Base-by-base conservation (phyloP, 163 green algal species). In the Scenedesmus sp. region DNA sequence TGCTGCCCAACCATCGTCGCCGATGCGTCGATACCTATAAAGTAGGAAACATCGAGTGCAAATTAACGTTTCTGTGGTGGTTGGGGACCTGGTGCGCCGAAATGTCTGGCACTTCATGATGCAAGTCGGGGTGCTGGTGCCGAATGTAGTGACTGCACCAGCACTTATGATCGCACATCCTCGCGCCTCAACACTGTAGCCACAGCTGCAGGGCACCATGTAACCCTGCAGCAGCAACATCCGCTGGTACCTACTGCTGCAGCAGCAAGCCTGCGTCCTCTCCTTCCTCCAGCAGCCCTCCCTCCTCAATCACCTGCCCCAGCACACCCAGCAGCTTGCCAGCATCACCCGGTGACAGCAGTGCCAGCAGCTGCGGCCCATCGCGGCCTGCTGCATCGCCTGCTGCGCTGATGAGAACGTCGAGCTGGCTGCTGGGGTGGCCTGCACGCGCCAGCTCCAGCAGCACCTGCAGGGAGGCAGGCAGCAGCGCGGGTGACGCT, bases 261-360 rank as follows among this genome's bases (percentile, higher is more conserved):
- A 76, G 65, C 65, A 76, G 65, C 7, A 76, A 4, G 6, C 40
- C 65, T 76, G 65, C 65, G 40, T 40, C 65, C 65, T 37, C 65
- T 20, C 65, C 79, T 22, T 85, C 79, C 43, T 85, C 79, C 43
- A 88, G 51, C 83, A 88, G 53, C 16, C 84, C 85, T 5, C 85
- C 85, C 40, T 89, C 85, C 85, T 89, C 85, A 30, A 89, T 43
- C 0, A 30, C 53, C 85, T 73, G 68, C 85, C 83, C 85, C 65
- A 89, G 22, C 18, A 40, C 10, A 15, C 42, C 44, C 51, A 89
- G 85, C 85, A 89, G 68, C 68, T 83, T 65, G n/a, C 30, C 68
- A 20, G 85, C 85, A 49, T 89, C 68, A 51, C 43, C 42, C 13
- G 85, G 85, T 37, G 85, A 43, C 44, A 89, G 68, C 68, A 89